These are phyloP conservation scores for Aspergillus texensis DNA, from an alignment of 2,329 filamentous ascomycete species.

Conservation along the genomic window DNA sequence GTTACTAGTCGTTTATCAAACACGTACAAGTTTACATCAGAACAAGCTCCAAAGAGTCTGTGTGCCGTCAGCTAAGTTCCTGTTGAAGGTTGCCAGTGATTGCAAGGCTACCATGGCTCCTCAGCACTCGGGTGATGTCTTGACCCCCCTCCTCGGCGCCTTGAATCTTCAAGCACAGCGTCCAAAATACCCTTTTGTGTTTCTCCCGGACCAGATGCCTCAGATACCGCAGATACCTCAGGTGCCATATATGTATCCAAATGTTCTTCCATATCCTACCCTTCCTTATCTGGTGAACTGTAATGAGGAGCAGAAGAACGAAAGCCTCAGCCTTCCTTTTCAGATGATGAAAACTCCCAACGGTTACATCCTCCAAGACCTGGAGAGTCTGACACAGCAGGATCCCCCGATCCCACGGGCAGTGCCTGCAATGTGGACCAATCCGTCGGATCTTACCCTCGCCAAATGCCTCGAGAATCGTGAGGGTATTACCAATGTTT, in stretches of 20 bases:
- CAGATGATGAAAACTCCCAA: constrained; percentile 51
- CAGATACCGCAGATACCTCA: constrained; percentile 34
- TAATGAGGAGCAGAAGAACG: constrained; percentile 50
- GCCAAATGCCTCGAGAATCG: constrained; percentile 95
- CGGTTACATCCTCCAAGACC: constrained; percentile 50
- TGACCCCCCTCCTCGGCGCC: constrained; percentile 29
- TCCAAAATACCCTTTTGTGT: constrained; percentile 26
- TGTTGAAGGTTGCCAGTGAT: neutral
- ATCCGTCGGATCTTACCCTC: constrained; percentile 82
- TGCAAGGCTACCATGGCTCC: constrained; percentile 21
- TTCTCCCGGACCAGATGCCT: constrained; percentile 31
- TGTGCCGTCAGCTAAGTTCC: neutral
- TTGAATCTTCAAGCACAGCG: constrained; percentile 34
- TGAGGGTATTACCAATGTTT: constrained; percentile 94
- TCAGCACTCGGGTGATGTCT: constrained; percentile 6
- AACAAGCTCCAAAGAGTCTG: neutral
- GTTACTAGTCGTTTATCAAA: neutral
- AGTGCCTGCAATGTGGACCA: constrained; percentile 82
- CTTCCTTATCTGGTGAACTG: constrained; percentile 41
- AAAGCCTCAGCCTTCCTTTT: constrained; percentile 50
- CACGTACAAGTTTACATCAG: neutral
- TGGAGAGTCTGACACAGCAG: constrained; percentile 69
- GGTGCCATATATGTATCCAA: constrained; percentile 43
- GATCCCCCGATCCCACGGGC: constrained; percentile 85
- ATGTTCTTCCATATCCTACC: constrained; percentile 34